Evolutionary conservation across 495 filamentous ascomycete species (phyloP), one percentile per base, ranked within the genome.

Genomic region (Lasiosphaeriaceae sp.): DNA sequence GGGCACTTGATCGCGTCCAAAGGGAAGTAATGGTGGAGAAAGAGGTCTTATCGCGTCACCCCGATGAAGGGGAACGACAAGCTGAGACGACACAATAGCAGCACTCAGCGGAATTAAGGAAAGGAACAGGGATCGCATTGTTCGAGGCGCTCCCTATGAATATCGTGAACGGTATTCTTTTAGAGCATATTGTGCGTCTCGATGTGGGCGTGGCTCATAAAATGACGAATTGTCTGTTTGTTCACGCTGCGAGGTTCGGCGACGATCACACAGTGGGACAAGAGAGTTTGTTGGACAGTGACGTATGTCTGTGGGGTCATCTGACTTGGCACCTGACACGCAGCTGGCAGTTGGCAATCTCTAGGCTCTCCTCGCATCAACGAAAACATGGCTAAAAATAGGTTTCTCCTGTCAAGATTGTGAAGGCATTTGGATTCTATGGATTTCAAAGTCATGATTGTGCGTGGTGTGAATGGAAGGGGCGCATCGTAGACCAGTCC

Each of bases 1-100:
- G 46, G 70, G 65, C 35, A 63, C 43, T 55, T 78, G 76, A 16
- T 59, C 44, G 41, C 35, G 57, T 34, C 63, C 43, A 41, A 53
- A 47, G 4, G 52, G 47, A 39, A 19, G 59, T n/a, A 60, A 22
- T 12, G 16, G 52, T 16, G 49, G 45, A n/a, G 20, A 11, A 35
- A 34, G 35, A n/a, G 35, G 50, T 22, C 50, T 34, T 17, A 58
- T 31, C 7, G 44, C 22, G 14, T 12, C 14, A 17, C 48, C 50
- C 21, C 58, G 55, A 2, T 59, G 29, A 35, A 71, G 57, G 29
- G 68, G 68, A 11, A 67, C 34, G 22, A 66, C 56, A 14, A 69
- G 56, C 26, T 71, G 68, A 17, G 58, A 60, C 20, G 64, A 66
- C 46, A 61, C 62, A 34, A 46, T 54, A 43, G 39, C 3, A 43